These are phyloP conservation scores for Sporothrix dimorphospora DNA, from an alignment of 2,329 filamentous ascomycete genomes.

Conservation along the genomic window DNA sequence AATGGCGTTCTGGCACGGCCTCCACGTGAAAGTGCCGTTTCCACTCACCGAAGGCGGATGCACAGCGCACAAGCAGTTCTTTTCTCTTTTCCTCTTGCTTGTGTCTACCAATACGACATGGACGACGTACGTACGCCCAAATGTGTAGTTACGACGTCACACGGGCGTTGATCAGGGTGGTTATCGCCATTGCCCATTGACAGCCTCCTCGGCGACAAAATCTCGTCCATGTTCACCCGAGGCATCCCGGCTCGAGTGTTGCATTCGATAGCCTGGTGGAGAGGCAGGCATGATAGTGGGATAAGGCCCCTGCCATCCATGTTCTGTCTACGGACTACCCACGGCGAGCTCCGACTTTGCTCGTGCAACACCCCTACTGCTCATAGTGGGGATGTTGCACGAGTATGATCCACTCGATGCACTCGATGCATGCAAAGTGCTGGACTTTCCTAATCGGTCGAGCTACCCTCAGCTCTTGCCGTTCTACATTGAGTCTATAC, in stretches of 20 bases:
- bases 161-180: background rate
- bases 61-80: background rate
- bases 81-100: background rate
- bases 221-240: background rate
- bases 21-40: slow-evolving; percentile 12
- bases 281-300: background rate
- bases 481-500: background rate
- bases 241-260: background rate
- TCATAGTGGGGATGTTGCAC: too few relatives aligned
- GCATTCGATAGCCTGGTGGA: background rate
- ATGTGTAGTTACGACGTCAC: background rate
- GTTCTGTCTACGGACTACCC: background rate
- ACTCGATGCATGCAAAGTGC: background rate
- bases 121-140: background rate
- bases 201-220: background rate
- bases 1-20: background rate
- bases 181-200: background rate
- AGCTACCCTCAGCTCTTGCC: background rate
- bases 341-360: background rate
- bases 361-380: too few relatives aligned
- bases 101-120: background rate
- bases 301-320: background rate
- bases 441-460: slow-evolving; percentile 12
- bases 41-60: slow-evolving; percentile 11
- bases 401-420: background rate